Evolutionary conservation across 2,329 filamentous ascomycete species (phyloP), one percentile per base, ranked within the genome.

Genomic region (Fusarium euwallaceae): DNA sequence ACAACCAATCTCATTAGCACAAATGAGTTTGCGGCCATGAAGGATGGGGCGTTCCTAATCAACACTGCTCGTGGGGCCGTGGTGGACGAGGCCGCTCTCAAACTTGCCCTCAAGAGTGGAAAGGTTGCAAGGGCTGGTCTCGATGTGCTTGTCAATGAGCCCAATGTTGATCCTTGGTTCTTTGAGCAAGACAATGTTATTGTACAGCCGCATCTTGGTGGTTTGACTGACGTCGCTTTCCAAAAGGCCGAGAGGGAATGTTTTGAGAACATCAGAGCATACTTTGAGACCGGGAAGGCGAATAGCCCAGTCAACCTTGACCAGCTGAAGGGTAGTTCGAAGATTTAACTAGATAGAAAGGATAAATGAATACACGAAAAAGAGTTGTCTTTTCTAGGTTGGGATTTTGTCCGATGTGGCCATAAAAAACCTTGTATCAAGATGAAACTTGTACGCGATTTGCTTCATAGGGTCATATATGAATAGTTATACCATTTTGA

Each of bases 11-110:
- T 87, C 20, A 84, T 87, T 17, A 79, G 80, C 4, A 64, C 76
- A 4, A 71, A 72, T 0, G 81, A 86, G 72, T 85, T 88, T 32
- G 78, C 79, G 0, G 81, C 80, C 16, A 87, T 88, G 84, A 88
- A 87, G 70, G 79, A 82, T 5, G 86, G 86, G 0, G 78, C 79
- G 0, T 82, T 84, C 64, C 72, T 89, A 6, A 78, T 88, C 51
- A 88, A 89, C 72, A 88, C 87, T 1, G 85, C 86, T 1, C 80
- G 87, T 4, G 87, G 87, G 1, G 82, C 83, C 29, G 78, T 88
- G 6, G 79, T 88, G 2, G 84, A 88, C 70, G 86, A 88, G 72
- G 78, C 77, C 7, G 86, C 86, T 1, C 69, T 88, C 41, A 80
- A 85, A 17, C 76, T 78, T 10, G 87, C 86, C 0, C 76, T 89